A percentile compares a stretch with the other conserved stretches of the same genome.
Evolutionary conservation across 106 monocot genomes (phyloP).

Genomic region (Amphibolis antarctica): DNA sequence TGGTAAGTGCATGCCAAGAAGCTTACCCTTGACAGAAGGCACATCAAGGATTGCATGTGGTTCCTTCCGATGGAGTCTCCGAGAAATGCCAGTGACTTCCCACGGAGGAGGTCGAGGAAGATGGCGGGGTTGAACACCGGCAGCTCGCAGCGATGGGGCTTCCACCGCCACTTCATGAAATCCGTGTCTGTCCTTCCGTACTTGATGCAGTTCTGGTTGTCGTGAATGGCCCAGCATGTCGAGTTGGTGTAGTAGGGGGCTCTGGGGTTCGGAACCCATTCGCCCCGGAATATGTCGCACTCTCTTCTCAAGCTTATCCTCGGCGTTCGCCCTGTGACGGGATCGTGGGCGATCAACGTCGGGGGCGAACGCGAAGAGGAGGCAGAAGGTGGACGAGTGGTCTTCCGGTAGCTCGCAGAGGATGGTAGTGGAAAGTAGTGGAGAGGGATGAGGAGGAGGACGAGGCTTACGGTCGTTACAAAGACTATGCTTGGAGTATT

Average conservation of each 20-base stretch:
- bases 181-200: slow-evolving; percentile 44
- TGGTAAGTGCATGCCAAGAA: too few species aligned
- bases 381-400: too few species aligned
- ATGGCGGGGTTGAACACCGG: slow-evolving; percentile 18
- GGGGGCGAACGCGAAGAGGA: neutral
- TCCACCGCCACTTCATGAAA: slow-evolving; percentile 51
- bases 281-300: slow-evolving; percentile 36
- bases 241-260: slow-evolving; percentile 40
- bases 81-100: slow-evolving; percentile 40
- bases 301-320: neutral
- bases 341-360: neutral
- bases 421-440: neutral
- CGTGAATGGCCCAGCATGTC: slow-evolving; percentile 37
- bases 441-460: neutral
- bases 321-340: too few species aligned
- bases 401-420: neutral
- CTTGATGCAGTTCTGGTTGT: slow-evolving; percentile 56
- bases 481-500: too few species aligned
- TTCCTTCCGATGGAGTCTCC: slow-evolving; percentile 42
- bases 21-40: slow-evolving; percentile 12
- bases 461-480: neutral
- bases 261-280: slow-evolving; percentile 29
- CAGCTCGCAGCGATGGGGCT: slow-evolving; percentile 38
- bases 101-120: slow-evolving; percentile 27
- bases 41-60: too few species aligned